Base-by-base conservation (phyloP, 2,329 filamentous ascomycete genomes). In the Clonostachys byssicola region DNA sequence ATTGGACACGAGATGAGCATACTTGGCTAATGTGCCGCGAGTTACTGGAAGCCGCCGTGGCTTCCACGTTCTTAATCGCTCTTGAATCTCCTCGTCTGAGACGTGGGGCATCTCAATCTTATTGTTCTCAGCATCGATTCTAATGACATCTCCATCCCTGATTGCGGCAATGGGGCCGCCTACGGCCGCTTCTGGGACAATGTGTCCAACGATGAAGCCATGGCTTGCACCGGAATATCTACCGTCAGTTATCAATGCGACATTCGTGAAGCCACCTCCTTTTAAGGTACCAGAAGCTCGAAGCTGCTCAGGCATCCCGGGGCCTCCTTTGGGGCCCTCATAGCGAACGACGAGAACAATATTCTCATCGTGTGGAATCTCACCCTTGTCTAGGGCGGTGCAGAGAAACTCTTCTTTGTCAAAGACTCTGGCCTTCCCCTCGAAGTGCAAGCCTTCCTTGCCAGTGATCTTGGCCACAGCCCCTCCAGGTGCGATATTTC, bases 391-490 rank as follows among this genome's bases (percentile, higher is more conserved):
- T 43, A 97, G 75, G 0, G 92, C 91, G 1, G 75, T 69, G 63
- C 95, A 84, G 42, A 96, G 82, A 55, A 85, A 78, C 55, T 83
- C 76, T 67, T 96, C 92, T 60, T 94, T 92, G 67, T 96, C 75
- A 65, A 94, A 97, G 42, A 95, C 89, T 17, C 84, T 78, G 1
- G 90, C 92, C 53, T 82, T 83, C 43, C 92, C 92, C 0, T 77
- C 85, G 67, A 97, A 97, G 12, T 70, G 74, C 7, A 91, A 77
- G 3, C 92, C 92, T 65, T 97, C 92, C 65, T 96, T 96, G 34
- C 92, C 92, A 0, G 92, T 96, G 66, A 97, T 96, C 68, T 97
- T 97, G 50, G 91, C 92, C 2, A 97, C 92, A 1, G 92, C 88
- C 34, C 92, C 92, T 10, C 84, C 87, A 2, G 92, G 92, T 4